phyloP scores from a whole-genome alignment of 2,329 filamentous ascomycete genomes.

The Alternaria gansuensis region DNA sequence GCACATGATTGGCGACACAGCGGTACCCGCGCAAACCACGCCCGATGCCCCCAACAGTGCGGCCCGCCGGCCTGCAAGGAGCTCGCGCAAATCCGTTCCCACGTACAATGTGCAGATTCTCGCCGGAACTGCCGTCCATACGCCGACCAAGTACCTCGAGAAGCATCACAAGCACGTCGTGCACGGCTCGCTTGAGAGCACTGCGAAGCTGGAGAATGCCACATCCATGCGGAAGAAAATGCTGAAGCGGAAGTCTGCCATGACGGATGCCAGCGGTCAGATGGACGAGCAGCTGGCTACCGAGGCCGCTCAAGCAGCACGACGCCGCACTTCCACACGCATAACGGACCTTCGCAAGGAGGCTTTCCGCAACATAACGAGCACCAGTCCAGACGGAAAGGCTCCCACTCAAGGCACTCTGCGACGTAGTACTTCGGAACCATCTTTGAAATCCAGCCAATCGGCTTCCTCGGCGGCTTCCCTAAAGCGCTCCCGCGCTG shows the following conservation, averaged over 20 bases:
- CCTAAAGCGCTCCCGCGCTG: conserved; percentile 38
- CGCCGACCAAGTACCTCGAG: conserved; percentile 56
- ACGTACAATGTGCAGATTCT: conserved; percentile 74
- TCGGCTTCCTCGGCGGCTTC: conserved; percentile 24
- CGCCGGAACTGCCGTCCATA: conserved; percentile 69
- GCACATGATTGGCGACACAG: conserved; percentile 28
- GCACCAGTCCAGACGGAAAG: conserved; percentile 51
- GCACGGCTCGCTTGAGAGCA: conserved; percentile 39
- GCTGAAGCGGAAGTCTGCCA: conserved; percentile 22
- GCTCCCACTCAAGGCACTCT: conserved; percentile 43
- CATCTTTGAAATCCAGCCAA: conserved; percentile 31
- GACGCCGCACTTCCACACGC: conserved; percentile 46
- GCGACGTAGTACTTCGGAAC: conserved; percentile 40
- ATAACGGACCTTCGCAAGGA: conserved; percentile 48
- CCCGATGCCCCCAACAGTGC: conserved; percentile 34
- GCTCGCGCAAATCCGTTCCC: conserved; percentile 65
- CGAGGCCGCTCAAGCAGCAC: conserved; percentile 46
- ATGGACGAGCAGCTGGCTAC: conserved; percentile 45
- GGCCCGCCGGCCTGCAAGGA: conserved; percentile 54
- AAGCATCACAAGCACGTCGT: conserved; percentile 51
- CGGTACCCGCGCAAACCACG: conserved; percentile 28
- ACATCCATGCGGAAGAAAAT: conserved; percentile 35
- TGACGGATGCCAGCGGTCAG: conserved; percentile 33
- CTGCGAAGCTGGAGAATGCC: conserved; percentile 23
- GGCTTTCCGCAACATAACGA: conserved; percentile 43